Evolutionary conservation across 441 rosid species (phyloP).

Genomic region (Syzygium malaccense): DNA sequence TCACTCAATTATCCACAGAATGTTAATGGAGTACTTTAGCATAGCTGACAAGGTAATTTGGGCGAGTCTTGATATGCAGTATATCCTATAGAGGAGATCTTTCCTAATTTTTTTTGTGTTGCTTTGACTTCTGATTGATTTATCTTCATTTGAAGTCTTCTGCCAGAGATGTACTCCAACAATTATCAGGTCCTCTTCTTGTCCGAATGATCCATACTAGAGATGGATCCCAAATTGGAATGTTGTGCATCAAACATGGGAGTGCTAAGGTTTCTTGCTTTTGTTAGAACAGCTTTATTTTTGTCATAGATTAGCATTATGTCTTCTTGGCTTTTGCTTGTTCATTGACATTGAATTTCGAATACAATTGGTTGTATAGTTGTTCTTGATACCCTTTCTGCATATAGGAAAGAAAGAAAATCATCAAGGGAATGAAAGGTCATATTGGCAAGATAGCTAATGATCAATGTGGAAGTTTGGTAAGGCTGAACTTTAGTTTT

Average conservation of each 20-base stretch:
- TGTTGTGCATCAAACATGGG: constrained; percentile 85
- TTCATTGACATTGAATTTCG: background rate
- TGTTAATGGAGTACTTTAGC: constrained; percentile 70
- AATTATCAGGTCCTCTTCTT: constrained; percentile 71
- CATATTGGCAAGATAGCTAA: constrained; percentile 52
- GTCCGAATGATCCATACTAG: constrained; percentile 94
- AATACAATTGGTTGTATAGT: background rate
- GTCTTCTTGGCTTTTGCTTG: background rate
- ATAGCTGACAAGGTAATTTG: constrained; percentile 70
- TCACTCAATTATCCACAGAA: constrained; percentile 74
- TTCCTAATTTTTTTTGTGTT: background rate
- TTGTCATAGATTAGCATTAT: background rate
- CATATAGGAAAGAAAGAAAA: constrained; percentile 81
- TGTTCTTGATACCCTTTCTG: background rate
- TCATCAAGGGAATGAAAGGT: constrained; percentile 81
- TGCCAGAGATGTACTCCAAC: constrained; percentile 74
- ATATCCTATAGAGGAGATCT: background rate
- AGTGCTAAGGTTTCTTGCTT: constrained; percentile 69
- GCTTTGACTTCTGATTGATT: constrained; percentile 5
- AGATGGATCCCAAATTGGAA: constrained; percentile 86
- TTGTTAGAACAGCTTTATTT: background rate
- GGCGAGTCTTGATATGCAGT: background rate
- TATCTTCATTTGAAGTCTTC: constrained; percentile 42
- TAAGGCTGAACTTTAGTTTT: constrained; percentile 17
- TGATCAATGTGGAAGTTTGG: constrained; percentile 80